These are phyloP conservation scores for Exobasidium cylindrosporum DNA, from an alignment of 1,284 basidiomycete genomes.

Conservation along the genomic window DNA sequence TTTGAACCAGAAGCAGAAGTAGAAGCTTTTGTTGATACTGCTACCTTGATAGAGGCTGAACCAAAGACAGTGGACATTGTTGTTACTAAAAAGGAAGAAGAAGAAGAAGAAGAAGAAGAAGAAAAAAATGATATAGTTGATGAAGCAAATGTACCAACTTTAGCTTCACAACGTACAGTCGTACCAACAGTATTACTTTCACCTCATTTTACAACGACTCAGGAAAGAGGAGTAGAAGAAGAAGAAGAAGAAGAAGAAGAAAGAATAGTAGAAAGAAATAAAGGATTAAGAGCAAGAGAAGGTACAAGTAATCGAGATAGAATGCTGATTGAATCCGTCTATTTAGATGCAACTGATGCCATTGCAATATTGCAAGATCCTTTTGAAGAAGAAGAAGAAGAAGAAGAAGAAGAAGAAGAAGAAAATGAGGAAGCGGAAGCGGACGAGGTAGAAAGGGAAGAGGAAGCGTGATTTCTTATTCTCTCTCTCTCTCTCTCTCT, in stretches of 20 bases:
- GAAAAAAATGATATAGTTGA: background rate
- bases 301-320: background rate
- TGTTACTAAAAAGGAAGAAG: background rate
- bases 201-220: background rate
- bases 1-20: constrained; percentile 47
- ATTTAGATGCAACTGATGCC: constrained; percentile 10
- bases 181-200: background rate
- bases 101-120: background rate
- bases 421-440: no score
- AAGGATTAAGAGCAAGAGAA: background rate
- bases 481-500: background rate
- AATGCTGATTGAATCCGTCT: constrained; percentile 3
- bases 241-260: background rate
- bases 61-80: background rate
- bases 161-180: background rate
- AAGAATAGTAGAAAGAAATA: background rate
- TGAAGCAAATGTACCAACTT: background rate
- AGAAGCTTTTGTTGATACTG: constrained; percentile 25
- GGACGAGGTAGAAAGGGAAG: background rate
- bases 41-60: background rate
- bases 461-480: background rate
- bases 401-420: background rate
- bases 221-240: background rate
- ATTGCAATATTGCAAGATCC: constrained; percentile 10
- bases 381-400: constrained; percentile 11